Evolutionary conservation across 108 stramenopile genomes (phyloP).

Genomic region (Nitzschia inconspicua): DNA sequence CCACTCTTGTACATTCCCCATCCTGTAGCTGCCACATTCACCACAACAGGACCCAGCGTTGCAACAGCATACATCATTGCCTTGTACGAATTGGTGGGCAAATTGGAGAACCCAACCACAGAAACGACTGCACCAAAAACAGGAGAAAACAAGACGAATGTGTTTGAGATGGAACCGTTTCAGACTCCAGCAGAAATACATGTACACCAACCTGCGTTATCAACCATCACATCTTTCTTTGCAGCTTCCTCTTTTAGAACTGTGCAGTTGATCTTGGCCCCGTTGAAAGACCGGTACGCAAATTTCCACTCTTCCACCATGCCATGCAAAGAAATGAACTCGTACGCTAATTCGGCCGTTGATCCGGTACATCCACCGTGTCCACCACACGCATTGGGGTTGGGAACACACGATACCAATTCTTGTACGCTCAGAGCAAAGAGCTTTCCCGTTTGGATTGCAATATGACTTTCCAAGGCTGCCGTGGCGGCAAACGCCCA

Average conservation of each 20-base stretch:
- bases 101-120: conserved; percentile 63
- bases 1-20: conserved; percentile 71
- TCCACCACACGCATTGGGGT: conserved; percentile 85
- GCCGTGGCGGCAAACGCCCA: conserved; percentile 85
- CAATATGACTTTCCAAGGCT: conserved; percentile 74
- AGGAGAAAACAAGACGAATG: neutral
- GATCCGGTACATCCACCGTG: conserved; percentile 65
- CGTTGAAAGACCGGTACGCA: conserved; percentile 56
- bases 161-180: neutral
- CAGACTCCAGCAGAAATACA: neutral
- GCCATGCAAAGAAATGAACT: conserved; percentile 58
- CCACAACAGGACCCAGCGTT: conserved; percentile 69
- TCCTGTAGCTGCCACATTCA: conserved; percentile 58
- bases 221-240: neutral
- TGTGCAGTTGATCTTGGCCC: conserved; percentile 35
- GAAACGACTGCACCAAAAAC: conserved; percentile 48
- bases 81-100: conserved; percentile 75
- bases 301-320: conserved; percentile 56
- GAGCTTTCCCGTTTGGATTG: conserved; percentile 61
- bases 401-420: conserved; percentile 73
- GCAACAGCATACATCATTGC: conserved; percentile 81
- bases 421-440: conserved; percentile 64
- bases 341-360: conserved; percentile 69
- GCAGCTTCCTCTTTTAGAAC: neutral
- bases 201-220: neutral